phyloP scores from a whole-genome alignment of 805 yeast species.

The Diddensiella caesifluorescens region DNA sequence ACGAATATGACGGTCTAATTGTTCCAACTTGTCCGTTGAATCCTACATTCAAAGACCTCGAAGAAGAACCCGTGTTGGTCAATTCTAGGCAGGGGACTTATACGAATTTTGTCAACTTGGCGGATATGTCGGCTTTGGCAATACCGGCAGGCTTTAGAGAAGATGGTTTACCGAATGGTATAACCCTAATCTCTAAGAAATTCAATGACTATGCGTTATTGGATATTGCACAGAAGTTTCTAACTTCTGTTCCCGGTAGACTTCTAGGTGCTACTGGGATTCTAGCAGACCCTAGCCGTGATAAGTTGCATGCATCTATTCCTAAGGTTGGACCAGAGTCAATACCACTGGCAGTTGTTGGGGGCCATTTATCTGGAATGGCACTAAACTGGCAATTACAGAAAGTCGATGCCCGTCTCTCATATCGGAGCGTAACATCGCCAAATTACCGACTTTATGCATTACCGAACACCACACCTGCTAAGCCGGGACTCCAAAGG shows the following conservation, averaged over 20 bases:
- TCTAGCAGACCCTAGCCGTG: slow-evolving; percentile 40
- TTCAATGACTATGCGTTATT: slow-evolving; percentile 86
- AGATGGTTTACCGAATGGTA: slow-evolving; percentile 88
- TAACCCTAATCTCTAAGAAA: slow-evolving; percentile 74
- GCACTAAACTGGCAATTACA: slow-evolving; percentile 92
- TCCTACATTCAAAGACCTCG: slow-evolving; percentile 72
- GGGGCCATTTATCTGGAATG: slow-evolving; percentile 87
- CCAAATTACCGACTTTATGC: slow-evolving; percentile 72
- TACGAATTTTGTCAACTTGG: slow-evolving; percentile 93
- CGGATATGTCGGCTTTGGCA: slow-evolving; percentile 87
- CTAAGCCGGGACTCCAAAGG: slow-evolving; percentile 88
- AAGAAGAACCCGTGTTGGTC: slow-evolving; percentile 69
- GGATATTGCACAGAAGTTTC: slow-evolving; percentile 71
- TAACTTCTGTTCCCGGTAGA: slow-evolving; percentile 46
- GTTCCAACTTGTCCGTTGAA: slow-evolving; percentile 94
- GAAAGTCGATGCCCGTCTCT: slow-evolving; percentile 69
- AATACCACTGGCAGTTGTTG: slow-evolving; percentile 84
- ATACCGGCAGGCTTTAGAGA: slow-evolving; percentile 84
- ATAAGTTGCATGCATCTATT: slow-evolving; percentile 34
- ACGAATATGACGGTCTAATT: slow-evolving; percentile 64
- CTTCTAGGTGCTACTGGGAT: slow-evolving; percentile 49
- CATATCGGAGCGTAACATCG: slow-evolving; percentile 64
- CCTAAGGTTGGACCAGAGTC: slow-evolving; percentile 42
- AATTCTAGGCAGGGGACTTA: slow-evolving; percentile 96
- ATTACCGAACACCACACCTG: slow-evolving; percentile 67